Percentiles rank a stretch among this genome's conserved stretches.
These are phyloP conservation scores for Isabelozyma pseudorhagii DNA, from an alignment of 805 yeast species.

Conservation along the genomic window DNA sequence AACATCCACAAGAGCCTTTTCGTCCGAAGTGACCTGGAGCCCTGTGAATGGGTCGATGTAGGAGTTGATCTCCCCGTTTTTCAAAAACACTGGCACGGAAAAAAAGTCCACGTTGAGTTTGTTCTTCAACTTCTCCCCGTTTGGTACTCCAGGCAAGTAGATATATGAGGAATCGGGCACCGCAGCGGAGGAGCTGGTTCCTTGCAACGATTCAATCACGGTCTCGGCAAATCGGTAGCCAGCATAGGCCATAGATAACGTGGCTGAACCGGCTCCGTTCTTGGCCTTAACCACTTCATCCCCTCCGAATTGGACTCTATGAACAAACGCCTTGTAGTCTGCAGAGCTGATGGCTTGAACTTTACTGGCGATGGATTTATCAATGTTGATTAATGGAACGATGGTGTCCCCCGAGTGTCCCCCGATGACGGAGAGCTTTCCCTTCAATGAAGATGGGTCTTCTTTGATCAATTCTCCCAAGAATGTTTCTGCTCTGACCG, in stretches of 20 bases:
- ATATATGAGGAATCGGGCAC: conserved; percentile 49
- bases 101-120: conserved; percentile 41
- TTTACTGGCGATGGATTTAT: conserved; percentile 10
- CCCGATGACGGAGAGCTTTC: conserved; percentile 42
- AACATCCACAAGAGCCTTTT: conserved; percentile 29
- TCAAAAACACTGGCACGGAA: conserved; percentile 45
- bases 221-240: conserved; percentile 76
- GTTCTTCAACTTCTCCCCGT: conserved; percentile 42
- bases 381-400: conserved; percentile 32
- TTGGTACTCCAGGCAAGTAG: conserved; percentile 51
- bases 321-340: conserved; percentile 27
- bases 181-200: conserved; percentile 9
- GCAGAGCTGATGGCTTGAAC: conserved; percentile 7
- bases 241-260: conserved; percentile 94
- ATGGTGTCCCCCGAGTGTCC: conserved; percentile 49
- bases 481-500: conserved; percentile 46
- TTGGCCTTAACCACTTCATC: conserved; percentile 96
- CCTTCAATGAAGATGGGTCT: conserved; percentile 30
- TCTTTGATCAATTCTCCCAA: conserved; percentile 34
- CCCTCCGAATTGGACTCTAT: conserved; percentile 66
- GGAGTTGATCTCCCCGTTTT: conserved; percentile 33
- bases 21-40: conserved; percentile 27
- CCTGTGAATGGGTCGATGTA: conserved; percentile 32
- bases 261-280: conserved; percentile 93
- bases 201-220: conserved; percentile 31